Evolutionary conservation across 768 basidiomycete species (phyloP), one percentile per base, ranked within the genome.

Genomic region (Rhodosporidiobolus sp.): DNA sequence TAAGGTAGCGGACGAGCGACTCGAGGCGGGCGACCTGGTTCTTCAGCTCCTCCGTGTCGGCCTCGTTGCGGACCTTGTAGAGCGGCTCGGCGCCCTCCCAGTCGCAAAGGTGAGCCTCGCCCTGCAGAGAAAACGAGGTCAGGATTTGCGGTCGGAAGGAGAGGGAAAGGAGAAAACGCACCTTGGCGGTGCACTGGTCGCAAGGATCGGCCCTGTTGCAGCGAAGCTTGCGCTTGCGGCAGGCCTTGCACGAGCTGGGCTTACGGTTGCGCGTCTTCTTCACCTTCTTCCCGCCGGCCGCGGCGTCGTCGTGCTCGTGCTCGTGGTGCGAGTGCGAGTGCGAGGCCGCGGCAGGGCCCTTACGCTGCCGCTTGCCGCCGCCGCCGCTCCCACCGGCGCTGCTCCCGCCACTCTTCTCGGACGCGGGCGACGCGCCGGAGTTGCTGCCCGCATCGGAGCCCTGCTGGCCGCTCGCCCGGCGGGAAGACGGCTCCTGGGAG

Each of bases 11-110:
- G 14, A 73, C 72, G 46, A 73, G 67, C 28, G 72, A 65, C 30
- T 73, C 72, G 60, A 73, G 72, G 16, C 72, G 72, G 38, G 70
- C 64, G 54, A 72, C 70, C 55, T 73, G 72, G 48, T 62, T 58
- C 14, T 59, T 59, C 17, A 73, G 49, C 26, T 73, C 72, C 45
- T 73, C 54, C 22, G 63, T 62, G 50, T 73, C 72, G 17, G 67
- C 35, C 34, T 73, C 67, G 50, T 66, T 49, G 26, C 70, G 28
- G 11, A 59, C 52, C 43, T 53, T 66, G 65, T 72, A 72, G 19
- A 72, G 65, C 10, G 70, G 70, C 28, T 72, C 65, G 20, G 70
- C 70, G 28, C 70, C 70, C 30, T 71, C 70, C 64, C 63, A 71
- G 17, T 59, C 34, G 58, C 70, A 71, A 8, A 60, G 54, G 35